phyloP scores from a whole-genome alignment of 2,329 filamentous ascomycete species.

The Colletotrichum sp. region DNA sequence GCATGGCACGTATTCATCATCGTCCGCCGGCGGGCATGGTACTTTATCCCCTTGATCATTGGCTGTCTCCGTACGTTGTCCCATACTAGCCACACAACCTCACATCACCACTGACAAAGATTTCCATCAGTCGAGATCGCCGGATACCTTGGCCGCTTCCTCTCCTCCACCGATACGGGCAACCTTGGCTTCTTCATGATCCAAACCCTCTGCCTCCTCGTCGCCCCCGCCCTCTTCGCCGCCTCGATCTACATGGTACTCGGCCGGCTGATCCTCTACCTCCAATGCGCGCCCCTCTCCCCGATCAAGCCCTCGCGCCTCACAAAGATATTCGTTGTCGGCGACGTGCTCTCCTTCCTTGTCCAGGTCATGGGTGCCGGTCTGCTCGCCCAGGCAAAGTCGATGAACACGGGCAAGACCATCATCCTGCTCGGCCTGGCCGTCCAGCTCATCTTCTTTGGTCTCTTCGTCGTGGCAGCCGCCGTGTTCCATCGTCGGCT shows the following conservation, averaged over 20 bases:
- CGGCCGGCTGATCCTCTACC: neutral
- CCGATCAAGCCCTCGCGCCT: slow-evolving; percentile 30
- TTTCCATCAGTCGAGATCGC: neutral
- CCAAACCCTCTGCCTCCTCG: neutral
- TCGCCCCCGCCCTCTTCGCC: slow-evolving; percentile 9
- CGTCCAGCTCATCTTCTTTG: slow-evolving; percentile 57
- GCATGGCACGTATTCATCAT: neutral
- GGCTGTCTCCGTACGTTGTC: neutral
- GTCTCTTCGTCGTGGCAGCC: slow-evolving; percentile 50
- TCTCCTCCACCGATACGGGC: neutral
- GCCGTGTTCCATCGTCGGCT: slow-evolving; percentile 41
- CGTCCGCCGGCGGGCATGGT: neutral
- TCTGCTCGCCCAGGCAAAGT: neutral
- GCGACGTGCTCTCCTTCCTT: slow-evolving; percentile 16
- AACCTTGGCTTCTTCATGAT: neutral
- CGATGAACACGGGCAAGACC: slow-evolving; percentile 35
- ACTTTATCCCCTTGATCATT: neutral
- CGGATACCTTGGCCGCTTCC: neutral
- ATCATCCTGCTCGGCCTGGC: slow-evolving; percentile 54
- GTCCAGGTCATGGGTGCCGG: neutral
- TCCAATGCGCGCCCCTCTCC: neutral
- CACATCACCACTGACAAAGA: neutral
- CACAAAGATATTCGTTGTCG: slow-evolving; percentile 18
- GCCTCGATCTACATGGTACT: slow-evolving; percentile 18
- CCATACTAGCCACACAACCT: neutral